Percentiles rank a stretch among this genome's conserved stretches.
phyloP scores from a whole-genome alignment of 495 filamentous ascomycete genomes.

The Talaromyces nanjingensis region DNA sequence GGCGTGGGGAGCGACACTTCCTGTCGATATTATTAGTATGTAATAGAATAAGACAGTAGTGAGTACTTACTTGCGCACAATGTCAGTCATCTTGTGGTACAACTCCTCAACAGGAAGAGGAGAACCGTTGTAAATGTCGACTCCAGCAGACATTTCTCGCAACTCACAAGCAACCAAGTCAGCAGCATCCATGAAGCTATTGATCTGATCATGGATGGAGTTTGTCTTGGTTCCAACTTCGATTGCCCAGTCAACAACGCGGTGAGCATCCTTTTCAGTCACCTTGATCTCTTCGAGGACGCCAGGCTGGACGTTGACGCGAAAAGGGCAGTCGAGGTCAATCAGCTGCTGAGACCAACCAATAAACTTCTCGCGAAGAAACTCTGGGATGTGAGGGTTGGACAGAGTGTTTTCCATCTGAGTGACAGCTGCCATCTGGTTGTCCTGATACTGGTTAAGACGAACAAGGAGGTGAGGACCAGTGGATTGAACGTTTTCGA shows the following conservation, averaged over 20 bases:
- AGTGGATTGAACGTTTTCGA: background rate
- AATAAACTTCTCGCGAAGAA: background rate
- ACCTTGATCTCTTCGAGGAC: background rate
- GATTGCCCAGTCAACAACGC: constrained; percentile 4
- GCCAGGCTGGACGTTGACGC: background rate
- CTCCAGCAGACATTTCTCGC: background rate
- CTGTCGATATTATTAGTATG: background rate
- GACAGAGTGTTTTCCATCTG: constrained; percentile 5
- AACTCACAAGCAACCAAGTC: background rate
- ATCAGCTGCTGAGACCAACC: background rate
- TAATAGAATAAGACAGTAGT: too few relatives aligned
- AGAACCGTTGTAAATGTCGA: background rate
- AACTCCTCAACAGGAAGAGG: background rate
- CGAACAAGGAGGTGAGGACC: background rate
- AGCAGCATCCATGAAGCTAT: background rate
- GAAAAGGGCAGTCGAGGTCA: background rate
- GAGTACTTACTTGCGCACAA: background rate
- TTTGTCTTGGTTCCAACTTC: constrained; percentile 1
- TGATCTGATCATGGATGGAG: background rate
- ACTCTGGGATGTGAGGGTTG: background rate
- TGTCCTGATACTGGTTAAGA: background rate
- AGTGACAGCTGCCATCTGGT: background rate
- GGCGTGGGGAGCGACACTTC: background rate
- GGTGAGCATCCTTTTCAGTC: constrained; percentile 1
- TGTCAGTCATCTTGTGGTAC: constrained; percentile 3